Percentiles rank a stretch among this genome's conserved stretches.
Conservation (phyloP, 1,284 basidiomycete genomes). For the Tausonia pullulans region DNA sequence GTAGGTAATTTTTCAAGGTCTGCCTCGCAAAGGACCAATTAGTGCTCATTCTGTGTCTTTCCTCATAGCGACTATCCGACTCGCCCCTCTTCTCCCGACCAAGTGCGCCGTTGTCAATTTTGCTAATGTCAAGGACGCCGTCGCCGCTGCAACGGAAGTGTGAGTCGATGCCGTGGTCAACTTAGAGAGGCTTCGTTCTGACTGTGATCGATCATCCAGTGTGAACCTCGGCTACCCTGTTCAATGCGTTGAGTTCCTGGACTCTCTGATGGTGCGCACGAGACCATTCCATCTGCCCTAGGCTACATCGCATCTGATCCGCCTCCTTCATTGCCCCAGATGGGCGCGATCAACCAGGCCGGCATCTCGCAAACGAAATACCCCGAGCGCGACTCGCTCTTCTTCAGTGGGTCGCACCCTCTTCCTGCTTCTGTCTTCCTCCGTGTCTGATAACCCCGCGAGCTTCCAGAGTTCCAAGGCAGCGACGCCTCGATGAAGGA, state of each 20-base stretch:
- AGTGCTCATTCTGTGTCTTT: conserved; percentile 2
- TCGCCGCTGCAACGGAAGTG: conserved; percentile 49
- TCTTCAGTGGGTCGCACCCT: conserved; percentile 45
- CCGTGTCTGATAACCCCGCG: neutral
- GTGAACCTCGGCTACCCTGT: conserved; percentile 50
- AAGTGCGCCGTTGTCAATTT: conserved; percentile 42
- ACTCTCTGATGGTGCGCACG: conserved; percentile 50
- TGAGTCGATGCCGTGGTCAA: conserved; percentile 22
- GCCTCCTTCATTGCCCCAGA: neutral
- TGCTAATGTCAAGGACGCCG: conserved; percentile 42
- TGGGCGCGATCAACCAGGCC: conserved; percentile 49
- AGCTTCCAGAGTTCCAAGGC: conserved; percentile 55
- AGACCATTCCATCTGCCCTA: neutral
- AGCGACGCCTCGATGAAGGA: conserved; percentile 50
- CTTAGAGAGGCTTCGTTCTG: neutral
- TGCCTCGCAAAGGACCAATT: neutral
- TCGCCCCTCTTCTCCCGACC: conserved; percentile 70
- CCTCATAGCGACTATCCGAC: conserved; percentile 54
- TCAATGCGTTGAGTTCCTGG: conserved; percentile 41
- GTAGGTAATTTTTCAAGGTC: conserved; percentile 31
- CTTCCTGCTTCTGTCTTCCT: neutral
- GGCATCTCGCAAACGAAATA: conserved; percentile 50
- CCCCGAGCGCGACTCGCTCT: conserved; percentile 60
- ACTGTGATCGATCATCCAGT: conserved; percentile 14
- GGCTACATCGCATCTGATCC: conserved; percentile 5